Evolutionary conservation across 1,139 yeast genomes (phyloP).

Genomic region (Candida sp.): DNA sequence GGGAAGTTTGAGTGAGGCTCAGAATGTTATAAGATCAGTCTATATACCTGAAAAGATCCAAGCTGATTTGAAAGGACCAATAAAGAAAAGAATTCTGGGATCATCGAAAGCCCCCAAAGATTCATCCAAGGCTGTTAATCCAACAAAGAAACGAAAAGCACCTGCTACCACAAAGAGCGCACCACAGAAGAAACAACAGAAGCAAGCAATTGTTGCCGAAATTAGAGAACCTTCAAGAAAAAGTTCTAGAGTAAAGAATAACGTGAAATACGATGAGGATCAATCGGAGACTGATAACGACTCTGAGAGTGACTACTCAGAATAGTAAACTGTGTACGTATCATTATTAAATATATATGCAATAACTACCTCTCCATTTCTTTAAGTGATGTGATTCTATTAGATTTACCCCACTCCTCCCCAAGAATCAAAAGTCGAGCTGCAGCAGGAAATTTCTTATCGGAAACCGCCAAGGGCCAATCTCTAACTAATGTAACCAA

Average conservation of each 20-base stretch:
- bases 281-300: conserved; percentile 13
- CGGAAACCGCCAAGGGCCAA: conserved; percentile 51
- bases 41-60: conserved; percentile 47
- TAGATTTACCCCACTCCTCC: conserved; percentile 64
- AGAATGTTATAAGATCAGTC: conserved; percentile 39
- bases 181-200: conserved; percentile 5
- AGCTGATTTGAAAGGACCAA: conserved; percentile 19
- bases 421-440: conserved; percentile 71
- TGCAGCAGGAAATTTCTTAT: conserved; percentile 66
- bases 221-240: conserved; percentile 31
- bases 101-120: conserved; percentile 10
- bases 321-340: conserved; percentile 1
- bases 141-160: conserved; percentile 1
- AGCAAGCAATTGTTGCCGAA: conserved; percentile 58
- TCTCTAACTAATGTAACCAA: conserved; percentile 27
- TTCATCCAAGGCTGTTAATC: conserved; percentile 1
- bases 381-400: conserved; percentile 45
- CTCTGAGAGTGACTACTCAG: conserved; percentile 10
- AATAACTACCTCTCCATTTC: conserved; percentile 42
- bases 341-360: neutral
- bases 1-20: conserved; percentile 42
- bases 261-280: conserved; percentile 36
- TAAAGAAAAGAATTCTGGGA: conserved; percentile 21
- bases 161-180: conserved; percentile 3
- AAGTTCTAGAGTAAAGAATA: conserved; percentile 37